Base-by-base conservation (phyloP, 441 rosid genomes). In the Erodium chrysanthum region DNA sequence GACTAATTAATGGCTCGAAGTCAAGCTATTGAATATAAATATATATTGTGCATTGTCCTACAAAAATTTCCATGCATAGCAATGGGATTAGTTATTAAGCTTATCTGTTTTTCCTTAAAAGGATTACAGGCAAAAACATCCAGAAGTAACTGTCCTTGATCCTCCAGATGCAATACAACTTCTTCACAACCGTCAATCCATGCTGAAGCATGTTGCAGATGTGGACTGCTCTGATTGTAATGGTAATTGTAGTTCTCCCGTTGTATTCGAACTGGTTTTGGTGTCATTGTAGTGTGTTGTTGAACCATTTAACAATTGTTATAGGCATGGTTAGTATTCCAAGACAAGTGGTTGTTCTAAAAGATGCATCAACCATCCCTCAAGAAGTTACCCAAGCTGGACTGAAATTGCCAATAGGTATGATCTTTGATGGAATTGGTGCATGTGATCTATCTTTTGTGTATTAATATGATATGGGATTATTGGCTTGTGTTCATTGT, bases 81-180 rank as follows among this genome's bases (percentile, higher is more conserved):
- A 5, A 33, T 33, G 40, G 60, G 25, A 14, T 54, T 59, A 10
- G 11, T 59, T 15, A 11, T 54, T 54, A 54, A 2, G 17, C 54
- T 70, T 58, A 27, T 35, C 63, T 63, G 22, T 29, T 18, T 44
- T 65, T 72, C 15, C 10, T 12, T 2, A 9, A n/a, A 58, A 87
- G 92, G 91, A 89, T 14, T 87, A 87, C 69, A 68, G 88, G 74
- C 75, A 61, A 68, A 74, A 85, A 62, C 87, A 89, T 72, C 91
- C 91, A 14, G 88, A 84, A 74, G 92, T 91, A 71, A 87, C 89
- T 59, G 94, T 91, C 69, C 96, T 91, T 54, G 97, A 91, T 84
- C 97, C 97, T 69, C 97, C 96, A 37, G 89, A 84, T 83, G 90
- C 97, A 18, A 91, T 91, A 74, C 90, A 84, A 62, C 94, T 85